Evolutionary conservation across 208 protist species (phyloP).

Genomic region (Acanthamoeba castellanii): DNA sequence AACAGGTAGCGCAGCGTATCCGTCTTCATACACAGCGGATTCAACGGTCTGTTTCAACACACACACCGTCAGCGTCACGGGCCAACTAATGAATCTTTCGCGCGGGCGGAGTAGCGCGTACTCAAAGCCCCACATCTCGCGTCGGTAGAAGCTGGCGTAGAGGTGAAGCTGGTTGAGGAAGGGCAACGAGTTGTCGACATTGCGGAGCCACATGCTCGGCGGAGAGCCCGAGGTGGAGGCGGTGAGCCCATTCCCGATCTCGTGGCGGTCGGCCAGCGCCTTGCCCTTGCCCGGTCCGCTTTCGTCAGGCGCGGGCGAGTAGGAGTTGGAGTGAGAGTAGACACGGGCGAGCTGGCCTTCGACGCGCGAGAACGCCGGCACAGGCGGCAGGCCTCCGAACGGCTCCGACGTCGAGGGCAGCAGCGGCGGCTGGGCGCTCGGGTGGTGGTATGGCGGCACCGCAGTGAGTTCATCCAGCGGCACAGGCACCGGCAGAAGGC

Average conservation of each 20-base stretch:
- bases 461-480: too few species aligned
- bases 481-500: too few species aligned
- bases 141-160: constrained; percentile 13
- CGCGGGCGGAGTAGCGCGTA: not conserved
- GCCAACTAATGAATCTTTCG: not conserved
- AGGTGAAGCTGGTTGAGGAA: not conserved
- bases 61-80: not conserved
- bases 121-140: not conserved
- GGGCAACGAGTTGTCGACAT: not conserved
- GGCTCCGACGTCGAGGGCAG: too few species aligned
- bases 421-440: too few species aligned
- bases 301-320: too few species aligned
- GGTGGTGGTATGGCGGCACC: too few species aligned
- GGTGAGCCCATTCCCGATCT: not conserved
- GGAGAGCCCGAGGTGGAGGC: not conserved
- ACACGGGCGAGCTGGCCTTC: too few species aligned
- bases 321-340: too few species aligned
- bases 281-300: not conserved
- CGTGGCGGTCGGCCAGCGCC: not conserved
- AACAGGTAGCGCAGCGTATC: constrained; percentile 32
- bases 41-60: not conserved
- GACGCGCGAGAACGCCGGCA: too few species aligned
- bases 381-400: too few species aligned
- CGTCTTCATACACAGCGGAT: not conserved
- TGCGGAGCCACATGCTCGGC: not conserved